phyloP scores from a whole-genome alignment of 2,329 filamentous ascomycete species.

The Blumeriella jaapii region DNA sequence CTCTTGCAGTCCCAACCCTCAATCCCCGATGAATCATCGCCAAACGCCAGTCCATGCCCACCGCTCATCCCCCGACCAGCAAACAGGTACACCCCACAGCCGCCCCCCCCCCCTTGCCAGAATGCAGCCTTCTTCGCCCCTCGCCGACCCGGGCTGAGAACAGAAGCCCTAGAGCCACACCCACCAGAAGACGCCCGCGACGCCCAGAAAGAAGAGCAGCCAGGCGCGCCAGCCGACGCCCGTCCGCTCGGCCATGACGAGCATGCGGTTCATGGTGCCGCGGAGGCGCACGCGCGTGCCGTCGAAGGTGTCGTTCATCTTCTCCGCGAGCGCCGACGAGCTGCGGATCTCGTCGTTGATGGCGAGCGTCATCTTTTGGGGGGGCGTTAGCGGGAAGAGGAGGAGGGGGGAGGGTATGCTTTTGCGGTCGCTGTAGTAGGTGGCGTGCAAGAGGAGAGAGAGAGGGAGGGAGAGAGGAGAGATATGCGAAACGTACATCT shows the following conservation, averaged over 20 bases:
- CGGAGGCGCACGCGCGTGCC: conserved; percentile 66
- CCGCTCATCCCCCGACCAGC: no score
- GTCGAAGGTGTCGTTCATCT: conserved; percentile 94
- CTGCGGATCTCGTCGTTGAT: conserved; percentile 95
- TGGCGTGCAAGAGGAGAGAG: not conserved
- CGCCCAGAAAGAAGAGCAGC: conserved; percentile 76
- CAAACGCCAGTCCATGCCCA: not conserved
- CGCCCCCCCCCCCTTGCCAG: not conserved
- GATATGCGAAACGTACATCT: conserved; percentile 51
- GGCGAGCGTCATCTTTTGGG: conserved; percentile 64
- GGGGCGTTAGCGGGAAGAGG: conserved; percentile 1
- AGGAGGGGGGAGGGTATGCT: conserved; percentile 1
- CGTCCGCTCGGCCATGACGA: conserved; percentile 86
- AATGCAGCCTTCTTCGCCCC: not conserved
- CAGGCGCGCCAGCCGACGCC: conserved; percentile 96
- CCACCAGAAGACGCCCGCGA: conserved; percentile 76
- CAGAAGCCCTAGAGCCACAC: conserved; percentile 64
- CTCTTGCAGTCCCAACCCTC: no score
- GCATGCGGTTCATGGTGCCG: conserved; percentile 95
- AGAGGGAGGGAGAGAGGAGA: conserved; percentile 5
- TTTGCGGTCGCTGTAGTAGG: no score
- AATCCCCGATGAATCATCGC: conserved; percentile 2
- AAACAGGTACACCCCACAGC: no score
- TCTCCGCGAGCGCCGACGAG: conserved; percentile 75
- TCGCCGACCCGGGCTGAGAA: not conserved